Conservation (phyloP, 305 asterid genomes). For the Fraxinus angustifolia region DNA sequence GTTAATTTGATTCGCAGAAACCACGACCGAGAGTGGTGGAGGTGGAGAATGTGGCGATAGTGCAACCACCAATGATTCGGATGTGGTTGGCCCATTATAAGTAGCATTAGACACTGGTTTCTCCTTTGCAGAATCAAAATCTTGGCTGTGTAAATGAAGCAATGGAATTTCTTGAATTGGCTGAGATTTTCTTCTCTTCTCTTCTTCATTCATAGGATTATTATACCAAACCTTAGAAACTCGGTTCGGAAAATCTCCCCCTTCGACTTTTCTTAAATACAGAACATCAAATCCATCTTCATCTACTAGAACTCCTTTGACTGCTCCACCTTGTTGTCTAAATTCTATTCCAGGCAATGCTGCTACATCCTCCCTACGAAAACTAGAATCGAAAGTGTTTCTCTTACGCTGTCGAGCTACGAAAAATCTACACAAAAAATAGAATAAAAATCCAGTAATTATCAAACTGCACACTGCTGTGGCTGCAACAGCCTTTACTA, state of each 20-base stretch:
- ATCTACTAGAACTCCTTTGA: constrained; percentile 59
- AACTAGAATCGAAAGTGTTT: constrained; percentile 35
- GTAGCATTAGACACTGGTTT: constrained; percentile 10
- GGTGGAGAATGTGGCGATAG: constrained; percentile 5
- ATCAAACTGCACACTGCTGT: constrained; percentile 43
- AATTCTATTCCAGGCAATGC: constrained; percentile 31
- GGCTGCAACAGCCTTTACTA: constrained; percentile 43
- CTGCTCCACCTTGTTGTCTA: constrained; percentile 39
- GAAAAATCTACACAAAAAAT: constrained; percentile 31
- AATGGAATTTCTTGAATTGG: constrained; percentile 54
- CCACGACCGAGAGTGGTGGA: constrained; percentile 17
- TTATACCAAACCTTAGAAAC: constrained; percentile 66
- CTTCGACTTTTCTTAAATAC: constrained; percentile 46
- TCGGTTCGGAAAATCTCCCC: constrained; percentile 33
- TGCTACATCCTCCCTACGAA: constrained; percentile 34
- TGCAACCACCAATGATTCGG: neutral
- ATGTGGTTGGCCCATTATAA: neutral
- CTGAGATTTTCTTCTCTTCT: constrained; percentile 38
- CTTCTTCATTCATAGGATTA: constrained; percentile 54
- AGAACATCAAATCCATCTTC: constrained; percentile 68
- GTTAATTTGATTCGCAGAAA: neutral
- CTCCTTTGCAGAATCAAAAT: neutral
- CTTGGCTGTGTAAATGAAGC: constrained; percentile 34
- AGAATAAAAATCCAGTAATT: constrained; percentile 38
- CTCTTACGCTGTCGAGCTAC: constrained; percentile 29